These are phyloP conservation scores for Chiua virens DNA, from an alignment of 768 basidiomycete genomes.

Conservation along the genomic window DNA sequence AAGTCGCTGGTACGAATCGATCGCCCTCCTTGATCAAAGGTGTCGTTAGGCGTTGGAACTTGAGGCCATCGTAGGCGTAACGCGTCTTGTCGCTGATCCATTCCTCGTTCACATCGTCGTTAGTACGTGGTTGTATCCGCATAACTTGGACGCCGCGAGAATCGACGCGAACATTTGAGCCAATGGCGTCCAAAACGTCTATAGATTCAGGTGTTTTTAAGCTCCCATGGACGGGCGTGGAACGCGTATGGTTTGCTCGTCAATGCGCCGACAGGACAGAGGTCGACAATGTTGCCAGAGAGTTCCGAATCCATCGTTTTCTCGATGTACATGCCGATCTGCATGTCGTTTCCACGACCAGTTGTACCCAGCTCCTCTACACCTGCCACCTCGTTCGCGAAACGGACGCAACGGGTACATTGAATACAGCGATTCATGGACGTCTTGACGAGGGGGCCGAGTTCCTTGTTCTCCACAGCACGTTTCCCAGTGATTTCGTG, in stretches of 20 bases:
- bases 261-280: conserved; percentile 97
- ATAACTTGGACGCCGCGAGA: conserved; percentile 95
- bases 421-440: conserved; percentile 99
- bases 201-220: conserved; percentile 97
- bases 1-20: conserved; percentile 84
- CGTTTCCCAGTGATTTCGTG: conserved; percentile 98
- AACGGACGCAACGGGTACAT: conserved; percentile 98
- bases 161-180: conserved; percentile 95
- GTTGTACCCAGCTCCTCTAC: conserved; percentile 97
- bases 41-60: conserved; percentile 91
- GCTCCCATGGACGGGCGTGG: conserved; percentile 96
- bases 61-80: conserved; percentile 92
- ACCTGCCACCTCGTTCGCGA: conserved; percentile 98
- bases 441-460: conserved; percentile 97
- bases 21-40: conserved; percentile 91
- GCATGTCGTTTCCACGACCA: conserved; percentile 96
- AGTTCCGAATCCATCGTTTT: conserved; percentile 97
- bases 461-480: conserved; percentile 96
- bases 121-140: conserved; percentile 94
- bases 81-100: conserved; percentile 99
- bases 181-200: conserved; percentile 93
- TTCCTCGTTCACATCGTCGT: conserved; percentile 98
- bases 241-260: conserved; percentile 99
- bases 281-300: conserved; percentile 94
- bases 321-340: conserved; percentile 98